A percentile compares a stretch with the other conserved stretches of the same genome.
These are phyloP conservation scores for Cucurbita maxima DNA, from an alignment of 306 rosid species.

Conservation along the genomic window DNA sequence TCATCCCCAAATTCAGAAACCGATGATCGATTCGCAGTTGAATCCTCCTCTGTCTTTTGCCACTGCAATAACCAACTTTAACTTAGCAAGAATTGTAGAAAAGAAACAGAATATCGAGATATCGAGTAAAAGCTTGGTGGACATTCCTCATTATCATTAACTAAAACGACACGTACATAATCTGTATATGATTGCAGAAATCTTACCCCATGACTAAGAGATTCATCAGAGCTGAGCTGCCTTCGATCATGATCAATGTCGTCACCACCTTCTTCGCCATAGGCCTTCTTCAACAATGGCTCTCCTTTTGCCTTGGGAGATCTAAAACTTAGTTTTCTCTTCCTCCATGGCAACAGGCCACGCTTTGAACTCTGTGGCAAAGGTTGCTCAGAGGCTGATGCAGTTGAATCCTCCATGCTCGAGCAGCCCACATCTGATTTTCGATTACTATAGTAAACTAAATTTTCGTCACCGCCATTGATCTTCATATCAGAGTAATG, in stretches of 20 bases:
- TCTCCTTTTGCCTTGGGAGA: constrained; percentile 96
- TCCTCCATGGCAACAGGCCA: constrained; percentile 86
- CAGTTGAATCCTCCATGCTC: constrained; percentile 39
- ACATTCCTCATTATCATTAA: neutral
- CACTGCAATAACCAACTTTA: constrained; percentile 26
- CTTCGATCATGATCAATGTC: constrained; percentile 96
- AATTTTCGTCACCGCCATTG: constrained; percentile 52
- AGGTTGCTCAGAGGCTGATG: constrained; percentile 42
- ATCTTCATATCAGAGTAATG: constrained; percentile 41
- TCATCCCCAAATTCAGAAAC: constrained; percentile 96
- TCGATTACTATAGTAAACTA: constrained; percentile 80
- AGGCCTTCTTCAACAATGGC: constrained; percentile 79
- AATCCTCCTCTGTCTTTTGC: constrained; percentile 68
- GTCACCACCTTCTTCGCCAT: constrained; percentile 99
- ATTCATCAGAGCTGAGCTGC: constrained; percentile 94
- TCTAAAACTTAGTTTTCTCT: constrained; percentile 96
- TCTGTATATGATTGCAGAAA: neutral
- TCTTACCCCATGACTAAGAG: constrained; percentile 55
- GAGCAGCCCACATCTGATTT: constrained; percentile 57
- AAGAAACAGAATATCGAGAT: neutral
- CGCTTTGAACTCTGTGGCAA: constrained; percentile 58
- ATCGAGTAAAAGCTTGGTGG: neutral
- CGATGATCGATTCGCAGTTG: constrained; percentile 58
- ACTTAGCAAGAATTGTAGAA: constrained; percentile 4
- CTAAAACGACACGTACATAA: neutral